Evolutionary conservation across 306 rosid species (phyloP), one percentile per base, ranked within the genome.

Genomic region (Trifolium pratense): DNA sequence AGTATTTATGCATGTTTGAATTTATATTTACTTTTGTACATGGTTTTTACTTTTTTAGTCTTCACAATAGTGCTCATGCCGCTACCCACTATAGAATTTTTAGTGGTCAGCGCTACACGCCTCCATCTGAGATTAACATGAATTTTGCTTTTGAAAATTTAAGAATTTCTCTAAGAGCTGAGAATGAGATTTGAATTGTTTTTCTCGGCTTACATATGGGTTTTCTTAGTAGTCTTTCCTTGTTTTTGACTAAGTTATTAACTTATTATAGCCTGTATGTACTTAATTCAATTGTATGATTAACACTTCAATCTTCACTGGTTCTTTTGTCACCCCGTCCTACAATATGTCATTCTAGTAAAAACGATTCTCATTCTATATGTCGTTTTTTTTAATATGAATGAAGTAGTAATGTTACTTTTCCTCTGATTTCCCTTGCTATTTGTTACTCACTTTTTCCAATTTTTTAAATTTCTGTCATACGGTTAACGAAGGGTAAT

Each of bases 281-380:
- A 12, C 25, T 40, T 63, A 66, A 76, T 70, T 76, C 46, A 10
- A 52, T 78, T 18, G 39, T 61, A 21, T 74, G 20, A 36, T 70
- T 31, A 23, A 10, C 52, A 70, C 60, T 64, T 79, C 51, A 52
- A 23, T 75, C 21, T 75, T 75, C 76, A 36, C 40, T 23, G 23
- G 40, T 78, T 45, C 42, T 16, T 37, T 12, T 67, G 46, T 11
- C 6, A 2, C 31, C 5, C 60, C 4, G 31, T 20, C 7, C 15
- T 7, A 20, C 31, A 53, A 46, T n/a, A n/a, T 17, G 31, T 53
- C 60, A 20, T 18, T 53, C 60, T 53, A 53, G 31, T 46, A 46
- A 45, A 53, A 53, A 53, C 5, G 9, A n/a, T 11, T 53, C 60
- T 10, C 60, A 20, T 53, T 52, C 20, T 53, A 20, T 53, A 53